A percentile compares a stretch with the other conserved stretches of the same genome.
Evolutionary conservation across 345 rosid genomes (phyloP).

Genomic region (Eucalyptus erythrocorys): DNA sequence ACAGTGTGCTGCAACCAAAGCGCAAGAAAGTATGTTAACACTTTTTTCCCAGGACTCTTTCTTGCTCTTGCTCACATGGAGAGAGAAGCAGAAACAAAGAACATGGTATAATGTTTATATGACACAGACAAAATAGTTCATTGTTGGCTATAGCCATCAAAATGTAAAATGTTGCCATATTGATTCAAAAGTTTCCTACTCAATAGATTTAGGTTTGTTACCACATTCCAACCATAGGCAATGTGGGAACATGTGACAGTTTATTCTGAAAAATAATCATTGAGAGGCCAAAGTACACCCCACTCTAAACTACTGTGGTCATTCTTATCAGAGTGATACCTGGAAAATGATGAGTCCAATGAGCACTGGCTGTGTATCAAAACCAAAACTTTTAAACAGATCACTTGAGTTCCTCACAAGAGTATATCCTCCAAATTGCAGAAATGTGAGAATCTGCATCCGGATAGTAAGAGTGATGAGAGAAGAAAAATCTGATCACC

Average conservation of each 20-base stretch:
- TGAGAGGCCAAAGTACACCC: background rate
- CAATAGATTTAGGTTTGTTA: background rate
- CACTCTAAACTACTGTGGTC: background rate
- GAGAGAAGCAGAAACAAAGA: background rate
- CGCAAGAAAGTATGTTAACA: background rate
- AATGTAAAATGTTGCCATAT: background rate
- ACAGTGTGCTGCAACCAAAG: constrained; percentile 68
- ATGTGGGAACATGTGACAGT: background rate
- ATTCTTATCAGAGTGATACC: constrained; percentile 25
- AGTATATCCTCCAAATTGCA: constrained; percentile 96
- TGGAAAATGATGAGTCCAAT: constrained; percentile 95
- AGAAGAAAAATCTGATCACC: background rate
- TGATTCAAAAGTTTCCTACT: background rate
- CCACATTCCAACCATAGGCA: background rate
- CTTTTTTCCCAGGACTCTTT: background rate
- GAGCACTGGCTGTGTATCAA: constrained; percentile 85
- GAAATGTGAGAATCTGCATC: constrained; percentile 71
- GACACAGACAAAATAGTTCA: background rate
- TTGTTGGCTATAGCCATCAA: background rate
- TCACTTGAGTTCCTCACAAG: constrained; percentile 95
- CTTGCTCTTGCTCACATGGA: background rate
- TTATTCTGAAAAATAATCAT: background rate
- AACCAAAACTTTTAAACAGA: constrained; percentile 94
- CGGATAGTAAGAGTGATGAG: background rate
- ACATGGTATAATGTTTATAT: background rate